Base-by-base conservation (phyloP, 2,329 filamentous ascomycete species). In the Diaporthe batatas region DNA sequence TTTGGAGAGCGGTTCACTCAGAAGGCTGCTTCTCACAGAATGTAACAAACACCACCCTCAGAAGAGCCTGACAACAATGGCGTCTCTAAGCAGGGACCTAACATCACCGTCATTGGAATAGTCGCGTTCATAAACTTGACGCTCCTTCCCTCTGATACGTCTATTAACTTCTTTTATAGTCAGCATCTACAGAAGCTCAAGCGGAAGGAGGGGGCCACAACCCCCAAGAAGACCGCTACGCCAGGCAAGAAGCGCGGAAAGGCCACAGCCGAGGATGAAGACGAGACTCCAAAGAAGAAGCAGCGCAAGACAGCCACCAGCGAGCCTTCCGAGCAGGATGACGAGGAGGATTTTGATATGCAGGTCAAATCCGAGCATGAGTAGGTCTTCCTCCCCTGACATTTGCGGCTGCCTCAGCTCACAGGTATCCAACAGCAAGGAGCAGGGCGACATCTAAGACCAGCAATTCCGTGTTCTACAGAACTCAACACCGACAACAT, bases 121-220 rank as follows among this genome's bases (percentile, higher is more conserved):
- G 4, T 34, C 36, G 18, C 12, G 23, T 21, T 32, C n/a, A n/a
- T 29, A 11, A 32, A 2, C 8, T n/a, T 14, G 10, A 18, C 14
- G 29, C 11, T 34, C 11, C 36, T 34, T 54, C 53, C 1, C 3
- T 23, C 29, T n/a, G 6, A 12, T 23, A 3, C 44, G 62, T 73
- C 47, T 57, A 54, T 53, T 58, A 55, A 72, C 57, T 74, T 42
- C 25, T 69, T 51, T 32, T 72, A 72, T 51, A 82, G 81, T 1
- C 81, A 82, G 76, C 81, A 82, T 25, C 74, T 82, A 0, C 81
- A 82, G 70, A 82, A 82, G 68, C 75, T 82, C 0, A 78, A 79
- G 14, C 78, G 79, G 47, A 79, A 79, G 74, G 78, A 80, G 58
- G 73, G 72, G 0, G 59, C 70, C 39, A 71, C 68, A 0, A 55